phyloP scores from a whole-genome alignment of 179 eudicot species.

The Sideroxylon spinosum region DNA sequence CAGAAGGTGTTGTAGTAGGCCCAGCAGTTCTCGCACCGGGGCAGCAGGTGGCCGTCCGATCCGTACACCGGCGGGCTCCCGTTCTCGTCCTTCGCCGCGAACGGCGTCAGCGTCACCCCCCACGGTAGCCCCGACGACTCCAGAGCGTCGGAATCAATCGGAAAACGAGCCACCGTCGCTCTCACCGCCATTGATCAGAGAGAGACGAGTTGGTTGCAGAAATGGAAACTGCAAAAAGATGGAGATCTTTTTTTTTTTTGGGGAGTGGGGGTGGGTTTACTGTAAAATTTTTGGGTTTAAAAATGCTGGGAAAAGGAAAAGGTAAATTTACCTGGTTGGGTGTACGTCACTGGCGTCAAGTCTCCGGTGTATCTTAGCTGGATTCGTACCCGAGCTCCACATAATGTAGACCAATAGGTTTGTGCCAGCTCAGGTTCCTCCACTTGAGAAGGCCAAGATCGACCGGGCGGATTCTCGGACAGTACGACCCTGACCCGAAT shows the following conservation, averaged over 20 bases:
- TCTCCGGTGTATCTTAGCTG: neutral
- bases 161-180: conserved; percentile 62
- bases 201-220: neutral
- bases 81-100: conserved; percentile 67
- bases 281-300: neutral
- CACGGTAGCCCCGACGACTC: conserved; percentile 81
- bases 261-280: conserved; percentile 7
- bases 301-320: neutral
- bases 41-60: conserved; percentile 64
- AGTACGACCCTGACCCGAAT: too few species aligned
- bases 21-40: conserved; percentile 97
- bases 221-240: neutral
- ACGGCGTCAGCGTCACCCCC: conserved; percentile 83
- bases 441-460: neutral
- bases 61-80: conserved; percentile 68
- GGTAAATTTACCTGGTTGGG: neutral
- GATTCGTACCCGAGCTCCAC: neutral
- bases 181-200: conserved; percentile 60
- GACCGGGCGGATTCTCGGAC: too few species aligned
- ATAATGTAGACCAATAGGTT: neutral
- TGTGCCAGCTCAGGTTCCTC: neutral
- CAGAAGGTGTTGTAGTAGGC: conserved; percentile 89
- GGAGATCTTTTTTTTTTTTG: too few species aligned
- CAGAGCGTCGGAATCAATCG: conserved; percentile 55
- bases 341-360: conserved; percentile 5